phyloP scores from a whole-genome alignment of 2,329 filamentous ascomycete genomes.

The Fusarium protoensiforme region DNA sequence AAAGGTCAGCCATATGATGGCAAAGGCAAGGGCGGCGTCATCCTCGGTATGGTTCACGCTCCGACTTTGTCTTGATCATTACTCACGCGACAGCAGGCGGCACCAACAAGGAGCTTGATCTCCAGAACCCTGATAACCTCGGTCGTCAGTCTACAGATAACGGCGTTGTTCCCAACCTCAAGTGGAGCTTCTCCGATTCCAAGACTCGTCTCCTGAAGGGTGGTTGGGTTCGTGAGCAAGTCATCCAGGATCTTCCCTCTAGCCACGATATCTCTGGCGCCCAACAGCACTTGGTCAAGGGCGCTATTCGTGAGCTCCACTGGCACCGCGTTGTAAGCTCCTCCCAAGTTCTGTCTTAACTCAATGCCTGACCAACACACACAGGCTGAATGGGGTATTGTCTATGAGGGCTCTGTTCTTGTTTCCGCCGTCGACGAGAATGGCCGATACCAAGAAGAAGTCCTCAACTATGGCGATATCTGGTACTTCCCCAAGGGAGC shows the following conservation, averaged over 20 bases:
- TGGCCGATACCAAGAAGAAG: conserved; percentile 65
- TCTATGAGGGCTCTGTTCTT: conserved; percentile 67
- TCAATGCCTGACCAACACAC: background rate
- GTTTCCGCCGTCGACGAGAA: conserved; percentile 72
- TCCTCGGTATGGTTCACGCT: conserved; percentile 59
- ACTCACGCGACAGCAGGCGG: conserved; percentile 58
- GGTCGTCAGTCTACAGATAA: conserved; percentile 70
- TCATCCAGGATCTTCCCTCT: conserved; percentile 72
- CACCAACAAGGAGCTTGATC: conserved; percentile 70
- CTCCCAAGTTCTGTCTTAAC: fast-evolving
- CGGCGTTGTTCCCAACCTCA: conserved; percentile 73
- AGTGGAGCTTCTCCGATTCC: conserved; percentile 77
- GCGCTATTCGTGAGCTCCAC: conserved; percentile 73
- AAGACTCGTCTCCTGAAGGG: conserved; percentile 71
- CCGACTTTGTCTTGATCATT: background rate
- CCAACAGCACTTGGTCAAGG: conserved; percentile 75
- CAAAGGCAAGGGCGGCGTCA: conserved; percentile 67
- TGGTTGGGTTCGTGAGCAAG: conserved; percentile 74
- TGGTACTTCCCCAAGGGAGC: conserved; percentile 77
- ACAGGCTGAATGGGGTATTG: conserved; percentile 74
- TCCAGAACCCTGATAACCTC: conserved; percentile 72
- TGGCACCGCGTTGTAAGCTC: conserved; percentile 72
- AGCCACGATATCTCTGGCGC: conserved; percentile 75
- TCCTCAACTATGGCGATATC: conserved; percentile 70
- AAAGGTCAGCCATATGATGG: conserved; percentile 67